These are phyloP conservation scores for Iris macrosiphon DNA, from an alignment of 106 monocot genomes.

Conservation along the genomic window DNA sequence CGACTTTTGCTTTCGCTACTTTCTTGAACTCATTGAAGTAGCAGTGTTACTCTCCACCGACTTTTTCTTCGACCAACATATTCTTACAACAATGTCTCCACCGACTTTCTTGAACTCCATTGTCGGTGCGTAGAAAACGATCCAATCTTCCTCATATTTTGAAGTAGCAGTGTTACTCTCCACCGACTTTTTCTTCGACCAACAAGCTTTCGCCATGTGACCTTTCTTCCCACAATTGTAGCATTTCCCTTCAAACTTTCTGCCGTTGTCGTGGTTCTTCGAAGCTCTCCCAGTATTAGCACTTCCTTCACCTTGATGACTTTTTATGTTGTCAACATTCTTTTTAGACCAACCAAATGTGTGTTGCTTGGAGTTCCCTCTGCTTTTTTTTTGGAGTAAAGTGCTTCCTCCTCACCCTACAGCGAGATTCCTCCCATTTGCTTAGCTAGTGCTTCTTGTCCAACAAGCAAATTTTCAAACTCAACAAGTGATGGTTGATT, in stretches of 20 bases:
- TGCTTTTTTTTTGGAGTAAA: neutral
- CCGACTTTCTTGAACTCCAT: no score
- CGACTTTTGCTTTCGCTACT: neutral
- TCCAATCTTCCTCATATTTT: constrained; percentile 2
- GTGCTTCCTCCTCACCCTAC: neutral
- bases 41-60: neutral
- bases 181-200: neutral
- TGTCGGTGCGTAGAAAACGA: no score
- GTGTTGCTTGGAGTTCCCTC: constrained; percentile 8
- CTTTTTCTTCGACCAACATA: neutral
- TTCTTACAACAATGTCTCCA: neutral
- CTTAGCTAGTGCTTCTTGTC: neutral
- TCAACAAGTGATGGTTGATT: neutral
- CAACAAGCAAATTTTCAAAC: neutral
- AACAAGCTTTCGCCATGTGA: neutral
- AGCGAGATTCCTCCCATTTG: neutral
- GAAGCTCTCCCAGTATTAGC: neutral
- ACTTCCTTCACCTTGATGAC: neutral
- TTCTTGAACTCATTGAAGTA: constrained; percentile 6
- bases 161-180: neutral
- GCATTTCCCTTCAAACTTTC: neutral
- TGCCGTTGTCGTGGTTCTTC: neutral
- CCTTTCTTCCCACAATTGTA: neutral
- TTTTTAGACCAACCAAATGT: neutral
- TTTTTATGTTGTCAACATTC: neutral